phyloP scores from a whole-genome alignment of 1,284 basidiomycete genomes.

The Puccinia hordei region DNA sequence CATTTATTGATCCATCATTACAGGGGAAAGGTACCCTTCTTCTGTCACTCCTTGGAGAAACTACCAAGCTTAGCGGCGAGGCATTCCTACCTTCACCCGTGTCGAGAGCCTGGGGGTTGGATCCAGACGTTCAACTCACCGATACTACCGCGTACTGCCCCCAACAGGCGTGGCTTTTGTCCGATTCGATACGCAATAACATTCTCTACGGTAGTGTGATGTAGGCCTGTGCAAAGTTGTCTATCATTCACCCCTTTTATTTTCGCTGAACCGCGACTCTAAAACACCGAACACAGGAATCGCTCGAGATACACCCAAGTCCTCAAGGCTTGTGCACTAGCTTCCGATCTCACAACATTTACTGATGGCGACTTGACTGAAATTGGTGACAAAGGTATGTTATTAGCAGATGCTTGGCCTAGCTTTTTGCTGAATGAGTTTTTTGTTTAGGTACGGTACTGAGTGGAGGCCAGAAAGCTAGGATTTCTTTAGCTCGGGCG shows the following conservation, averaged over 20 bases:
- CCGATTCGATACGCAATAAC: constrained; percentile 76
- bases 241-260: neutral
- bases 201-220: constrained; percentile 73
- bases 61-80: constrained; percentile 62
- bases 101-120: constrained; percentile 58
- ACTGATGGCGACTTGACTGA: constrained; percentile 77
- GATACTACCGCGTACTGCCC: constrained; percentile 82
- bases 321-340: constrained; percentile 67
- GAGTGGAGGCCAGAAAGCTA: constrained; percentile 72
- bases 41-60: constrained; percentile 68
- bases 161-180: constrained; percentile 80
- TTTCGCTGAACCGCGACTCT: neutral
- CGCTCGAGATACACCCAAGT: constrained; percentile 16
- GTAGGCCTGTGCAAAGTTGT: constrained; percentile 8
- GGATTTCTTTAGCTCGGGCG: constrained; percentile 57
- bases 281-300: constrained; percentile 23
- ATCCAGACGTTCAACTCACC: constrained; percentile 66
- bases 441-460: constrained; percentile 65
- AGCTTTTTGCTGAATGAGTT: neutral
- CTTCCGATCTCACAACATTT: constrained; percentile 72
- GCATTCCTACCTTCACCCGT: constrained; percentile 64
- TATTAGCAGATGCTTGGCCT: neutral
- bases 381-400: constrained; percentile 65
- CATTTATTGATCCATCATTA: constrained; percentile 57
- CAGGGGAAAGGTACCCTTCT: constrained; percentile 62